Evolutionary conservation across 2,329 filamentous ascomycete species (phyloP).

Genomic region (Juglanconis sp.): DNA sequence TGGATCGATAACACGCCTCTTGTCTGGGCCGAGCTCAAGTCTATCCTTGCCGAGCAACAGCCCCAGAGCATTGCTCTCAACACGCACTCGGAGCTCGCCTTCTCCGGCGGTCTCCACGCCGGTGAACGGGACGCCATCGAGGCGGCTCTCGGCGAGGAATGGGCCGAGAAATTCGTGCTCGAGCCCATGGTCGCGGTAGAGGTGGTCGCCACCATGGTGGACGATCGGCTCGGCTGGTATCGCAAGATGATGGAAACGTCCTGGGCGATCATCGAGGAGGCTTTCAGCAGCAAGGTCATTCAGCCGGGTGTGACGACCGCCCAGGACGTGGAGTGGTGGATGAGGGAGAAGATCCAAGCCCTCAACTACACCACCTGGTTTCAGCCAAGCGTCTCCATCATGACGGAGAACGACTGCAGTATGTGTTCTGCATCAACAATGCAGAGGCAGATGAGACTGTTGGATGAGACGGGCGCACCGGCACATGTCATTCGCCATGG

Average conservation of each 20-base stretch:
- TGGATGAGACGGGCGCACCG: slow-evolving; percentile 13
- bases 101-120: slow-evolving; percentile 45
- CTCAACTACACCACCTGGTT: slow-evolving; percentile 53
- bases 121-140: slow-evolving; percentile 40
- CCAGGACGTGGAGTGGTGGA: slow-evolving; percentile 48
- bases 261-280: slow-evolving; percentile 47
- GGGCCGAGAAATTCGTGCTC: slow-evolving; percentile 38
- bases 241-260: slow-evolving; percentile 45
- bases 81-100: slow-evolving; percentile 42
- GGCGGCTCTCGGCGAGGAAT: slow-evolving; percentile 34
- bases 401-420: slow-evolving; percentile 29
- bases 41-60: slow-evolving; percentile 34
- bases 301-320: slow-evolving; percentile 41
- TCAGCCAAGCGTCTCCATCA: slow-evolving; percentile 42
- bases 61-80: slow-evolving; percentile 41
- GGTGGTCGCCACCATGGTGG: slow-evolving; percentile 42
- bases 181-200: slow-evolving; percentile 44
- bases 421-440: slow-evolving; percentile 1
- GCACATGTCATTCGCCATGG: slow-evolving; percentile 37
- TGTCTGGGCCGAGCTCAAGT: slow-evolving; percentile 38
- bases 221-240: slow-evolving; percentile 39
- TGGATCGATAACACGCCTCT: slow-evolving; percentile 47
- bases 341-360: slow-evolving; percentile 45
- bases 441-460: background rate
- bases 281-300: slow-evolving; percentile 41